Base-by-base conservation (phyloP, 768 basidiomycete species). In the Suillus subalutaceus region DNA sequence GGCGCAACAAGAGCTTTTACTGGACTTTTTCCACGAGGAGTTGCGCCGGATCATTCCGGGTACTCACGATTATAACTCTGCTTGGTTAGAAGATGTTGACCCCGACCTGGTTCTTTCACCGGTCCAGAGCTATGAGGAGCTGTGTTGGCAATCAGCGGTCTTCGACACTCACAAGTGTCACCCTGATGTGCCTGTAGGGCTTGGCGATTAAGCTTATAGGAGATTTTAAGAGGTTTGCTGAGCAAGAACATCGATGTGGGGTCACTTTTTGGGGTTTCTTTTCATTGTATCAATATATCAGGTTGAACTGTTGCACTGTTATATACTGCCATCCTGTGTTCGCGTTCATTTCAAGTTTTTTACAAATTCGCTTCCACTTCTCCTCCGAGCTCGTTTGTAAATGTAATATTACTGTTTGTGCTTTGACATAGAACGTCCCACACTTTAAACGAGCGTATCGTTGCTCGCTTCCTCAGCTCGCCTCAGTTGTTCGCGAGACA, bases 1-100 rank as follows among this genome's bases (percentile, higher is more conserved):
- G 26, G 72, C 73, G 1, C 76, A 77, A 57, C 76, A 77, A 50
- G 75, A 79, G 16, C 67, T 77, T 44, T 71, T 77, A n/a, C 73
- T 77, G 5, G 68, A 68, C n/a, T 52, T 79, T 23, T 79, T 79
- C 62, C 68, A 79, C 61, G 68, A 72, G 7, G 76, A 77, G 44
- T 63, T 77, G 30, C 71, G 66, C 23, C 69, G 78, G 40, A 68
- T 64, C 30, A 62, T 77, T 7, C 72, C 76, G 26, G 32, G 55
- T 41, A 61, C 65, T 20, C 9, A 63, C 20, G 50, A 53, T 38
- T 77, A 78, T 62, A 65, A 67, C 18, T 62, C 69, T 30, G 68
- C 69, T 37, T 77, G 76, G 76, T 56, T 77, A 32, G 74, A 71
- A 50, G 70, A 69, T 2, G 30, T 77, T 59, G 76, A 77, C 48